Conservation (phyloP, 176 grass and related monocot species). For the Oryza rufipogon region DNA sequence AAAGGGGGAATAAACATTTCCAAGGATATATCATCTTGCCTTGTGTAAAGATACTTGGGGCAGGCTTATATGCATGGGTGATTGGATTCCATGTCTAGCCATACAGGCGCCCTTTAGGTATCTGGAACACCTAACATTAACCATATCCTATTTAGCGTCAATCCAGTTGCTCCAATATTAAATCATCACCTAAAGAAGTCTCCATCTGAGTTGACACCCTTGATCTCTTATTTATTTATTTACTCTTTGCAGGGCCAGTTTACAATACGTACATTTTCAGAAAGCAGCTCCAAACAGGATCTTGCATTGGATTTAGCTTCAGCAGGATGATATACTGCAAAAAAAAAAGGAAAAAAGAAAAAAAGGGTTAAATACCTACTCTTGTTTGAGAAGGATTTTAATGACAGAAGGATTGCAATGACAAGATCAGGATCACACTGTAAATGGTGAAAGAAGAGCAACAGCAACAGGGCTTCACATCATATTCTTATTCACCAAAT, state of each 20-base stretch:
- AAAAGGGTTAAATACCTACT: background rate
- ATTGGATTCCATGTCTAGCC: background rate
- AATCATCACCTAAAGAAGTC: background rate
- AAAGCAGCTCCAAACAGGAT: background rate
- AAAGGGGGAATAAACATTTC: background rate
- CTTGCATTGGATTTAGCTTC: background rate
- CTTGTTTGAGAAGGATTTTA: background rate
- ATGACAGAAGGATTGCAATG: background rate
- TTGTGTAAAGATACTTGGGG: background rate
- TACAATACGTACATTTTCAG: background rate
- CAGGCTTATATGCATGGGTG: background rate
- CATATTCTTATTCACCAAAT: background rate
- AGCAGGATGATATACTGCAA: background rate
- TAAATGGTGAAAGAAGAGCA: background rate
- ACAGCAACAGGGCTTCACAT: conserved; percentile 9
- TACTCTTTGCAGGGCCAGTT: background rate
- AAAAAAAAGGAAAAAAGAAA: background rate
- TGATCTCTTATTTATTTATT: background rate
- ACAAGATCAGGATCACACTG: background rate
- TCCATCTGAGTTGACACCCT: background rate
- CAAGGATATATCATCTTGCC: background rate
- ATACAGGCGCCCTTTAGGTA: background rate
- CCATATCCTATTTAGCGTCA: conserved; percentile 10
- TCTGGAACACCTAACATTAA: conserved; percentile 6
- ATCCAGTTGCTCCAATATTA: conserved; percentile 9